These are phyloP conservation scores for Puccinia sorghi DNA, from an alignment of 1,284 basidiomycete species.

Conservation along the genomic window DNA sequence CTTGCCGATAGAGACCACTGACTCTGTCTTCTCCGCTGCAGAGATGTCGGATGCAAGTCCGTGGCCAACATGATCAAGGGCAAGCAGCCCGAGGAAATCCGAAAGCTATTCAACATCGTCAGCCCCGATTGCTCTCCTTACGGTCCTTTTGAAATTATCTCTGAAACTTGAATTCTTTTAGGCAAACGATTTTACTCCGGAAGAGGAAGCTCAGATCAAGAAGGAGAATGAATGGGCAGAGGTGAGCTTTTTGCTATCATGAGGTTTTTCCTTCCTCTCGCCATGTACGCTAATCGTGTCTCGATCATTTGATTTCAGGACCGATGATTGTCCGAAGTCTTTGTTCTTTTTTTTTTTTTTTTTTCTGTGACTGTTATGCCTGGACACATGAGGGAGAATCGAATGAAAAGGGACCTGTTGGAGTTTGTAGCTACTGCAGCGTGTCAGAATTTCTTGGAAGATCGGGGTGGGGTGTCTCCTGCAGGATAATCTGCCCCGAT, in stretches of 20 bases:
- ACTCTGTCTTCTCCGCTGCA: constrained; percentile 57
- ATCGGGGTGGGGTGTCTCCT: no score
- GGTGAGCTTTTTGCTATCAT: constrained; percentile 53
- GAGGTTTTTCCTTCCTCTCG: background rate
- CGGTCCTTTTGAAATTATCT: background rate
- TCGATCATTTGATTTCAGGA: background rate
- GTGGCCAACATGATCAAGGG: constrained; percentile 99
- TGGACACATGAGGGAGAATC: background rate
- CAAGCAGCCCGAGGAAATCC: constrained; percentile 93
- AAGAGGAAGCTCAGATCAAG: constrained; percentile 99
- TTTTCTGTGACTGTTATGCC: background rate
- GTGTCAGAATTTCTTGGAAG: background rate
- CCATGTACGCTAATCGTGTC: background rate
- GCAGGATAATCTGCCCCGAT: no score
- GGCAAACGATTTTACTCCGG: constrained; percentile 94
- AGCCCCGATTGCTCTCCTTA: constrained; percentile 51
- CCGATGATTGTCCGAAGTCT: background rate
- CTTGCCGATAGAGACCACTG: background rate
- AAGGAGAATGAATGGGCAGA: constrained; percentile 85
- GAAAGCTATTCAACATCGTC: constrained; percentile 80
- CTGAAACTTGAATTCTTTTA: background rate
- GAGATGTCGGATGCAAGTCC: constrained; percentile 99
- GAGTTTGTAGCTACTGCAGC: background rate
- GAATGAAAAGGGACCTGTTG: background rate
- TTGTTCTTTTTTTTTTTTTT: background rate